These are phyloP conservation scores for Solanum hybrid DNA, from an alignment of 305 asterid species.

Conservation along the genomic window DNA sequence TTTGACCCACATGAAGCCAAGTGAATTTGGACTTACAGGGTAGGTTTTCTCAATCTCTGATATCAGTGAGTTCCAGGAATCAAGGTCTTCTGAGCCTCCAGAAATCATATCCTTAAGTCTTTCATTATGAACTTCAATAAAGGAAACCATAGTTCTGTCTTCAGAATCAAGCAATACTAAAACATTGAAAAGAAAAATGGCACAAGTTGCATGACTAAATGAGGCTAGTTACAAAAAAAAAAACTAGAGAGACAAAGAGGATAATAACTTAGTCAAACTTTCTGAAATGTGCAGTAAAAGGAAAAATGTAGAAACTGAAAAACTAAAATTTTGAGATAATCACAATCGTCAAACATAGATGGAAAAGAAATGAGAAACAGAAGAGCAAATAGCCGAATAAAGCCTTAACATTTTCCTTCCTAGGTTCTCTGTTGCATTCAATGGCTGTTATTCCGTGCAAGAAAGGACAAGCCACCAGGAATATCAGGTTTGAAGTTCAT, in stretches of 20 bases:
- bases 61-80: conserved; percentile 54
- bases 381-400: neutral
- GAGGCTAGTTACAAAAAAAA: neutral
- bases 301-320: neutral
- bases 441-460: neutral
- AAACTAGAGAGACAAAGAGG: neutral
- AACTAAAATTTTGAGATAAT: neutral
- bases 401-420: neutral
- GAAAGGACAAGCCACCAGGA: neutral
- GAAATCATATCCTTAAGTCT: conserved; percentile 51
- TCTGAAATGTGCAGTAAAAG: neutral
- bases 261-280: neutral
- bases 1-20: neutral
- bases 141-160: conserved; percentile 2
- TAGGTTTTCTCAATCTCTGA: conserved; percentile 46
- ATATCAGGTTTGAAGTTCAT: neutral
- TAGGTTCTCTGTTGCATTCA: neutral
- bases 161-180: neutral
- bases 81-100: conserved; percentile 42
- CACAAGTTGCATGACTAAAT: neutral
- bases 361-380: neutral
- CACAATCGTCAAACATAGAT: neutral
- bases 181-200: neutral
- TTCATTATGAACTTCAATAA: conserved; percentile 32
- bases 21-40: conserved; percentile 35